Conservation (phyloP, 164 flowering plant genomes). For the Macadamia integrifolia region DNA sequence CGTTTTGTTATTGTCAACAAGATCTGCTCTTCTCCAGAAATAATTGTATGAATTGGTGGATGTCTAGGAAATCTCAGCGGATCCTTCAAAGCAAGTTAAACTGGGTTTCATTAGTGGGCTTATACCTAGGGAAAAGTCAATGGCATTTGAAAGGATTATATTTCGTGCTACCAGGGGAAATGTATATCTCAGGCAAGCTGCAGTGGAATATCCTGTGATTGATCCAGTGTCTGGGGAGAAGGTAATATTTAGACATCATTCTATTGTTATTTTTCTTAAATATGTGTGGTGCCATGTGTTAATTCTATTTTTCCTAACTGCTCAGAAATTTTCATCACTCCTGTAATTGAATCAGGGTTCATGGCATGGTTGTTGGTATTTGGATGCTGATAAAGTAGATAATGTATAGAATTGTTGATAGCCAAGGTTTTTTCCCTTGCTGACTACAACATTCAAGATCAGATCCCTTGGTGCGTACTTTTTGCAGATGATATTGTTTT, state of each 20-base stretch:
- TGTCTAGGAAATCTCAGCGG: slow-evolving; percentile 56
- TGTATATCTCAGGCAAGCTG: slow-evolving; percentile 67
- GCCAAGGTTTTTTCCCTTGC: too few relatives aligned
- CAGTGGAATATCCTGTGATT: slow-evolving; percentile 62
- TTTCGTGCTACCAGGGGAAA: slow-evolving; percentile 99
- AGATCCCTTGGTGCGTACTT: too few relatives aligned
- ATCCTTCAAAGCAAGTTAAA: slow-evolving; percentile 80
- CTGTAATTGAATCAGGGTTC: too few relatives aligned
- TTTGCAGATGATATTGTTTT: too few relatives aligned
- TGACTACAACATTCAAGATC: too few relatives aligned
- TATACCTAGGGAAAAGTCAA: slow-evolving; percentile 79
- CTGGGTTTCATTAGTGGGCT: slow-evolving; percentile 86
- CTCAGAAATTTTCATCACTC: too few relatives aligned
- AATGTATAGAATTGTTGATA: too few relatives aligned
- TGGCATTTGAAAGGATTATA: slow-evolving; percentile 93
- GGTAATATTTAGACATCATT: slow-evolving; percentile 36
- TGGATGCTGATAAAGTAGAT: too few relatives aligned
- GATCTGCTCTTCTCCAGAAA: neutral
- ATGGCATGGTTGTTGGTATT: too few relatives aligned
- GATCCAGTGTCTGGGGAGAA: slow-evolving; percentile 96
- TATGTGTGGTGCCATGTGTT: neutral
- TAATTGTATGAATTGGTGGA: slow-evolving; percentile 7
- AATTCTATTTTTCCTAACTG: too few relatives aligned
- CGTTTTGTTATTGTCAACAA: neutral
- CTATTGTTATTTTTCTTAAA: neutral